Evolutionary conservation across 2,329 filamentous ascomycete genomes (phyloP).

Genomic region (Alternaria conjuncta): DNA sequence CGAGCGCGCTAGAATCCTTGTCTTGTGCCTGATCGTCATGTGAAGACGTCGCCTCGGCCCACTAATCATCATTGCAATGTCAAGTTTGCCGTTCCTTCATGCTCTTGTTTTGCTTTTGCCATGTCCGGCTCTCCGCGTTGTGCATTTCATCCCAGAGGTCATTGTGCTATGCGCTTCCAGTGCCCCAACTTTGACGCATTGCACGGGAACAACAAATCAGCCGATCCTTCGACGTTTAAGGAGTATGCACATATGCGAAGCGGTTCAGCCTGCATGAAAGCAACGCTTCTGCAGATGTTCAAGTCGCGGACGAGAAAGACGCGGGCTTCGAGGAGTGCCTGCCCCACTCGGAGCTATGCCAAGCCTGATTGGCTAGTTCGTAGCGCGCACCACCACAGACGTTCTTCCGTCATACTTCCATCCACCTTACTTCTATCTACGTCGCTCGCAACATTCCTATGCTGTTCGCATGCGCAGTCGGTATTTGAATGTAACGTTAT

Average conservation of each 20-base stretch:
- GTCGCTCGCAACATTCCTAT: background rate
- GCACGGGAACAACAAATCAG: background rate
- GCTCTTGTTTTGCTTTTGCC: background rate
- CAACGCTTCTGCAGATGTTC: background rate
- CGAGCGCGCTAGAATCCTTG: slow-evolving; percentile 10
- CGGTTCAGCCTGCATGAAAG: background rate
- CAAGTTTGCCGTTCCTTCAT: background rate
- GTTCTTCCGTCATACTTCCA: background rate
- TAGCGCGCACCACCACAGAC: background rate
- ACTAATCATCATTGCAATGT: background rate
- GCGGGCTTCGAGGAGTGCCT: background rate
- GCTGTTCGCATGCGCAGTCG: background rate
- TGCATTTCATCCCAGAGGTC: background rate
- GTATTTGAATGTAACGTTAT: too few species aligned
- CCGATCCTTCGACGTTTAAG: background rate
- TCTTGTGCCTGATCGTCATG: slow-evolving; percentile 12
- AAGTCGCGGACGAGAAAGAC: background rate
- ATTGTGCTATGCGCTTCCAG: background rate
- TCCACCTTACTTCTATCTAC: background rate
- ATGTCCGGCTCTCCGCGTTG: background rate
- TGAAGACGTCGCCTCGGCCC: background rate
- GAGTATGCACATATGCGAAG: background rate
- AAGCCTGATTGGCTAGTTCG: background rate
- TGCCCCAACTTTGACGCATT: background rate
- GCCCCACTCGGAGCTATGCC: background rate